These are phyloP conservation scores for Fraxinus cuspidata DNA, from an alignment of 257 asterid genomes.

Conservation along the genomic window DNA sequence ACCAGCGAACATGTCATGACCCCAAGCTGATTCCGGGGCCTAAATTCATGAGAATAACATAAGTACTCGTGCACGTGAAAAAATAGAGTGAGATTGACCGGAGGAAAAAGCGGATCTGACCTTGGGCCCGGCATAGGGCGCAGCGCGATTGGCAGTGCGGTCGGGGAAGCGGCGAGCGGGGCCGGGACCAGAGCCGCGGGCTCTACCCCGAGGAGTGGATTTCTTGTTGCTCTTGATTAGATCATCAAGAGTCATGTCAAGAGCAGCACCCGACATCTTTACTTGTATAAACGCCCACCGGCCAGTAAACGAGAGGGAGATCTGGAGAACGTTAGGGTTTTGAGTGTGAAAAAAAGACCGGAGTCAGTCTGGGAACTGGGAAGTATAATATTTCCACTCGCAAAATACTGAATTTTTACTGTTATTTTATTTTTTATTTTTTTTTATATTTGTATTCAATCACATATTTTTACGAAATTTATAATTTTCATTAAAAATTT, in stretches of 20 bases:
- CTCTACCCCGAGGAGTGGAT: not conserved
- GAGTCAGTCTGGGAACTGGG: not conserved
- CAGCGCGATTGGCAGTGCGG: slow-evolving; percentile 29
- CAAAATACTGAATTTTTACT: too few species aligned
- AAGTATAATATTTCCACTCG: too few species aligned
- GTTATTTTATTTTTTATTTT: too few species aligned
- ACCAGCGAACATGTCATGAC: slow-evolving; percentile 24
- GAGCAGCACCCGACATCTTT: slow-evolving; percentile 11
- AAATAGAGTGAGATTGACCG: not conserved
- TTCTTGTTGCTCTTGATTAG: slow-evolving; percentile 33
- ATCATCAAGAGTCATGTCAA: slow-evolving; percentile 52
- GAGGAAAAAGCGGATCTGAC: slow-evolving; percentile 22
- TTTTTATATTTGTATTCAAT: too few species aligned
- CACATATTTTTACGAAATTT: too few species aligned
- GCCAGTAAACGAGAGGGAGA: not conserved
- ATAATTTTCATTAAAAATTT: too few species aligned
- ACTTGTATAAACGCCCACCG: not conserved
- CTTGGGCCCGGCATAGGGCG: slow-evolving; percentile 29
- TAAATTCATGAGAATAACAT: slow-evolving; percentile 14
- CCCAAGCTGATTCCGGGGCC: slow-evolving; percentile 26
- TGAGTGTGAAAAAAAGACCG: not conserved
- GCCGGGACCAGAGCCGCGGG: slow-evolving; percentile 17
- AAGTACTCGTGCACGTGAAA: not conserved
- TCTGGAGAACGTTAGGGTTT: not conserved
- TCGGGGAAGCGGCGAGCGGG: slow-evolving; percentile 24